Base-by-base conservation (phyloP, 2,329 filamentous ascomycete species). In the Pyrenophora seminiperda region DNA sequence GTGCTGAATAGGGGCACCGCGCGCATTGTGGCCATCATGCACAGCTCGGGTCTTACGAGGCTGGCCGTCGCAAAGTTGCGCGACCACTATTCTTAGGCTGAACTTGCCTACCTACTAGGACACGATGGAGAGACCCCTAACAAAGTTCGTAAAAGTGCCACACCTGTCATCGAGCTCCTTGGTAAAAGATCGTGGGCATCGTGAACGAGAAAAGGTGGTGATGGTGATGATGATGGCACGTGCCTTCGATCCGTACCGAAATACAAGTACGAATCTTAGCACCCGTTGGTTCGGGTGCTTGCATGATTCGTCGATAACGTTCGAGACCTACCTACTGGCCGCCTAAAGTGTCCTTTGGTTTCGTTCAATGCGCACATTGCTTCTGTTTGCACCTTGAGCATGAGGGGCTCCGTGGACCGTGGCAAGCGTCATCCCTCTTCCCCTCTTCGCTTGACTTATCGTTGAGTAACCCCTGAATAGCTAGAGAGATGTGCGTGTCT, bases 211-310 rank as follows among this genome's bases (percentile, higher is more conserved):
- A 17, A 37, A 30, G 27, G n/a, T n/a, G n/a, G n/a, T n/a, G n/a
- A n/a, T n/a, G n/a, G n/a, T n/a, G n/a, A n/a, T 32, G 39, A 20
- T 30, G 15, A 27, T 22, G 20, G 42, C 5, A 45, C 42, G 42
- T 45, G 42, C 33, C 11, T 29, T 45, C 33, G 42, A 45, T 22
- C 42, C 42, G 42, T 45, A 45, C 42, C 33, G 42, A 22, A 24
- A 45, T 19, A 38, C 42, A 32, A 41, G 15, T 17, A 33, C 41
- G n/a, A 22, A 4, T 22, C 20, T 22, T 22, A 7, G 20, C 20
- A 22, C 7, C 20, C 20, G 20, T 7, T 4, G 20, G 20, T 22
- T 22, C 7, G 20, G 20, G 20, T 7, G 20, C 20, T 7, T 22
- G 20, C 4, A 4, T 4, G 20, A 22, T 22, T 7, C 20, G 4